Percentiles rank a stretch among this genome's conserved stretches.
Evolutionary conservation across 805 yeast species (phyloP).

Genomic region (Starmerella etchellsii): DNA sequence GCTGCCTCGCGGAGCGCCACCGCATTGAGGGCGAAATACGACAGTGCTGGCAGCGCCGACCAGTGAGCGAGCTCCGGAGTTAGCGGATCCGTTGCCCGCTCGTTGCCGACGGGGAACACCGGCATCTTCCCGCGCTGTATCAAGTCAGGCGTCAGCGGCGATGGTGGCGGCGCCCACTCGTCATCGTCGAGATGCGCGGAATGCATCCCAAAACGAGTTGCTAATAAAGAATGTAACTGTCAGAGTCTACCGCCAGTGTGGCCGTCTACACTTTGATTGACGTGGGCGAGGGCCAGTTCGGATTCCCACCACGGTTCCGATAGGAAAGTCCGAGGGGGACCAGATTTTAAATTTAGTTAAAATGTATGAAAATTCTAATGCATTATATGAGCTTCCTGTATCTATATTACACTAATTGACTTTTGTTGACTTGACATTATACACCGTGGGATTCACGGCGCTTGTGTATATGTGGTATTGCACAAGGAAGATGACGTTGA

Average conservation of each 20-base stretch:
- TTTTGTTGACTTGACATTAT: slow-evolving; percentile 7
- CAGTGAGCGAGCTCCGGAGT: slow-evolving; percentile 30
- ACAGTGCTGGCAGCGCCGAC: slow-evolving; percentile 37
- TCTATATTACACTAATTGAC: no score
- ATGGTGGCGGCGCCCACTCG: slow-evolving; percentile 16
- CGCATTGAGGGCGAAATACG: slow-evolving; percentile 36
- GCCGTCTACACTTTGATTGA: no score
- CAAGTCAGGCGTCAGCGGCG: slow-evolving; percentile 36
- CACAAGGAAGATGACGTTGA: slow-evolving; percentile 24
- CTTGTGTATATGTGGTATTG: slow-evolving; percentile 22
- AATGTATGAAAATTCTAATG: no score
- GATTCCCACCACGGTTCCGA: no score
- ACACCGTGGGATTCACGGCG: slow-evolving; percentile 10
- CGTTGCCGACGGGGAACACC: slow-evolving; percentile 47
- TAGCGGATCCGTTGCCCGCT: slow-evolving; percentile 41
- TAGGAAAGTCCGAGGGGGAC: no score
- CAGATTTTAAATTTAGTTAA: no score
- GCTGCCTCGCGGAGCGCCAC: slow-evolving; percentile 36
- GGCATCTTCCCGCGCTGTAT: slow-evolving; percentile 64
- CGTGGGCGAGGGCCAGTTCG: no score
- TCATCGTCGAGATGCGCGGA: slow-evolving; percentile 7
- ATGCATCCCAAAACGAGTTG: no score
- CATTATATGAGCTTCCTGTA: no score
- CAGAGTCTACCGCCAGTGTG: no score
- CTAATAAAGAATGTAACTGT: no score